Base-by-base conservation (phyloP, 257 asterid genomes). In the Nicotiana otophora region DNA sequence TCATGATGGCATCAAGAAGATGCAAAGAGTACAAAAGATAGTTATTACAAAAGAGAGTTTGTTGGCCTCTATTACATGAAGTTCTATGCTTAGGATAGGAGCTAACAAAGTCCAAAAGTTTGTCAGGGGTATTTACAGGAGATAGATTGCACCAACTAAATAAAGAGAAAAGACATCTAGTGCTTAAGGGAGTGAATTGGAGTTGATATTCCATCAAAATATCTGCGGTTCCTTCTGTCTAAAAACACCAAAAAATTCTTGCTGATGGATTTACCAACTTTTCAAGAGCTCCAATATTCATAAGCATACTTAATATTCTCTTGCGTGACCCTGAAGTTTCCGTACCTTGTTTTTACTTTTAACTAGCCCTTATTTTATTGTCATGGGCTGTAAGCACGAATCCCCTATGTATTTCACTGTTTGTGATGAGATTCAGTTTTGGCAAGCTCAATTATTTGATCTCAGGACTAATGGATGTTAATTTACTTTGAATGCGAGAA, bases 251-350 rank as follows among this genome's bases (percentile, higher is more conserved):
- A 67, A 36, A 72, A 72, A 72, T 46, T n/a, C 61, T 72, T 46
- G 61, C 61, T 46, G 61, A 46, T 46, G 48, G 79, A 46, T 72
- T 72, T 72, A 23, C 60, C 39, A 48, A 72, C 79, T 72, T 69
- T 3, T 7, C 15, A 31, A 46, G 79, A 23, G 16, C 61, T 72
- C 23, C 79, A 46, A 30, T 20, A 72, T 72, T 46, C 7, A 7
- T 72, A 72, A 58, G 60, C 78, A 46, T 72, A 23, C 36, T 72
- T 46, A 72, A 72, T 72, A 30, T 72, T 46, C 78, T 72, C 20
- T 46, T 33, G 60, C 34, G 15, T 46, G 12, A 1, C 61, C 36
- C 10, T 69, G 33, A 39, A 69, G 48, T 70, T 42, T 70, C 58
- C 10, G 7, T 33, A 72, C 3, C 8, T 72, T 72, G 61, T 46